A percentile compares a stretch with the other conserved stretches of the same genome.
These are phyloP conservation scores for Aspergillus viridinutans DNA, from an alignment of 2,329 filamentous ascomycete species.

Conservation along the genomic window DNA sequence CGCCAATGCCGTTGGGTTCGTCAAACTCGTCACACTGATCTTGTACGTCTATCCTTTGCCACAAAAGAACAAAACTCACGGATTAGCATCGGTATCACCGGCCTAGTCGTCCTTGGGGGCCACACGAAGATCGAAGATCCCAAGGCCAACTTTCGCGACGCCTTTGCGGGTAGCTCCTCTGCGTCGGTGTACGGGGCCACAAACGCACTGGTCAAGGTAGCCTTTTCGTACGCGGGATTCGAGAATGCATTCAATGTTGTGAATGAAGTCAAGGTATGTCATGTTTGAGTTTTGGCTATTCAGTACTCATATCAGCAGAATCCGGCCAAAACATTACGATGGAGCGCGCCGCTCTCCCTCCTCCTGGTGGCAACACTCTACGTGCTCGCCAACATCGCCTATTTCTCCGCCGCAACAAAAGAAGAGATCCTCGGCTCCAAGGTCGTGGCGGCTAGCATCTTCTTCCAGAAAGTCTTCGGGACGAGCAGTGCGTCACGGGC, in stretches of 20 bases:
- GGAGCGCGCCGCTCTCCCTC: conserved; percentile 49
- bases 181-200: conserved; percentile 48
- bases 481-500: conserved; percentile 46
- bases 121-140: conserved; percentile 50
- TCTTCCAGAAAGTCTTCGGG: conserved; percentile 59
- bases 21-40: conserved; percentile 61
- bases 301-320: conserved; percentile 35
- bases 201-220: conserved; percentile 56
- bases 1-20: conserved; percentile 53
- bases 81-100: conserved; percentile 51
- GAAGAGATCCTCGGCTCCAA: conserved; percentile 51
- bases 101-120: conserved; percentile 60
- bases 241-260: conserved; percentile 60
- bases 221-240: conserved; percentile 57
- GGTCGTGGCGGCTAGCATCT: conserved; percentile 54
- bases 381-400: conserved; percentile 58
- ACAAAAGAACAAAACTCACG: background rate
- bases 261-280: conserved; percentile 52
- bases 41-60: conserved; percentile 39
- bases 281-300: background rate
- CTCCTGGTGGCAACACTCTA: conserved; percentile 53
- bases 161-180: conserved; percentile 49
- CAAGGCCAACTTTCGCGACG: conserved; percentile 50
- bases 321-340: conserved; percentile 53
- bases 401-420: conserved; percentile 56